A percentile compares a stretch with the other conserved stretches of the same genome.
Conservation (phyloP, 495 filamentous ascomycete genomes). For the Durotheca rogersii region DNA sequence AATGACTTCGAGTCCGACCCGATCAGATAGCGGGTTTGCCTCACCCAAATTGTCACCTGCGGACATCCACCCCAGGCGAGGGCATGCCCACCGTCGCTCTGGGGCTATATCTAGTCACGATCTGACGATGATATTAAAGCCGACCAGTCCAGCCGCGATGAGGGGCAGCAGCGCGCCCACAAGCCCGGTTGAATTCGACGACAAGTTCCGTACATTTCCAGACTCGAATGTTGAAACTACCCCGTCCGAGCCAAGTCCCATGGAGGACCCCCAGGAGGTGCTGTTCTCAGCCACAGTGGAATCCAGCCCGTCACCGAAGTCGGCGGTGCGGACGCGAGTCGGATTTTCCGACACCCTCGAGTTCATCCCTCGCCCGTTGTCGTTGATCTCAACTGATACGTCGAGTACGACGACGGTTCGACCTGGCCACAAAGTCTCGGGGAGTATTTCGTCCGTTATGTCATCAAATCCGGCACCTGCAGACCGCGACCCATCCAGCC, state of each 20-base stretch:
- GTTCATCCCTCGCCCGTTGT: slow-evolving; percentile 70
- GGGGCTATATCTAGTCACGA: slow-evolving; percentile 84
- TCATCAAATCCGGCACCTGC: slow-evolving; percentile 43
- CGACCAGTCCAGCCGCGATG: slow-evolving; percentile 47
- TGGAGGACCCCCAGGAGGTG: slow-evolving; percentile 18
- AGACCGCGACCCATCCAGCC: slow-evolving; percentile 40
- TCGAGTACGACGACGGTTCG: slow-evolving; percentile 65
- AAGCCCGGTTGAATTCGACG: slow-evolving; percentile 59
- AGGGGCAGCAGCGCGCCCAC: slow-evolving; percentile 65
- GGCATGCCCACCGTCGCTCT: slow-evolving; percentile 85
- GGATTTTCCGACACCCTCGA: slow-evolving; percentile 63
- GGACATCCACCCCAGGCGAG: slow-evolving; percentile 53
- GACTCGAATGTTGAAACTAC: slow-evolving; percentile 15
- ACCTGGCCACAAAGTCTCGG: slow-evolving; percentile 62
- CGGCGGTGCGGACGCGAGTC: slow-evolving; percentile 50
- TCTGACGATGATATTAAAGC: slow-evolving; percentile 69
- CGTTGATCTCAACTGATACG: slow-evolving; percentile 71
- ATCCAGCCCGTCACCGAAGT: slow-evolving; percentile 40
- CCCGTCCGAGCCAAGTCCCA: slow-evolving; percentile 3
- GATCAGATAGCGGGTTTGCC: slow-evolving; percentile 57
- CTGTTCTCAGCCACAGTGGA: slow-evolving; percentile 15
- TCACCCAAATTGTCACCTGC: slow-evolving; percentile 51
- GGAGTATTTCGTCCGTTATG: slow-evolving; percentile 63
- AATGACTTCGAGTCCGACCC: slow-evolving; percentile 64
- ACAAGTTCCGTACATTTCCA: slow-evolving; percentile 42